A percentile compares a stretch with the other conserved stretches of the same genome.
Conservation (phyloP, 192 early-diverging fungal species). For the Chytriomyces sp. region DNA sequence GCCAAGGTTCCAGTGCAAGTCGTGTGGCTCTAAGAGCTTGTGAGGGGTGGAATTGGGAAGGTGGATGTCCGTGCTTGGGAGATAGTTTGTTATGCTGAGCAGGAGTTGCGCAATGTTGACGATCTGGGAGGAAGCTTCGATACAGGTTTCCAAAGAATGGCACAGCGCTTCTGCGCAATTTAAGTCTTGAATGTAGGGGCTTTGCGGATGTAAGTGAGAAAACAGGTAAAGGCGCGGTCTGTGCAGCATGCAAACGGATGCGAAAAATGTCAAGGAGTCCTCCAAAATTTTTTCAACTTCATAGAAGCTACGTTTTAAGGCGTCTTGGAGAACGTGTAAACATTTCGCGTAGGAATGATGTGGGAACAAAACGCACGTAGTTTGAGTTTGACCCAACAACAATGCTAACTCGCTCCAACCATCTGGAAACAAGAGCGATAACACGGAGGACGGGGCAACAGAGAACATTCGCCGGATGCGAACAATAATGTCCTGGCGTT, state of each 20-base stretch:
- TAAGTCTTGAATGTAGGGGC: not conserved
- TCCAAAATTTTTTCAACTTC: not conserved
- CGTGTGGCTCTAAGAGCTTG: not conserved
- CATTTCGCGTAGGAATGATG: not conserved
- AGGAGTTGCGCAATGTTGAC: not conserved
- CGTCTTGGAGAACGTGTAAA: not conserved
- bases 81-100: not conserved
- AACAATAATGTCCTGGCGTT: not conserved
- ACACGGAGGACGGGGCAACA: not conserved
- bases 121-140: not conserved
- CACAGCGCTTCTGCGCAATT: not conserved
- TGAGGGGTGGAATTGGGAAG: not conserved
- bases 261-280: not conserved
- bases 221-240: not conserved
- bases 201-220: not conserved
- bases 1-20: not conserved
- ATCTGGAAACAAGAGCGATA: not conserved
- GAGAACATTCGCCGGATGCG: not conserved
- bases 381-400: not conserved
- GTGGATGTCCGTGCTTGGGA: not conserved
- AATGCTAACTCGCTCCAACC: not conserved
- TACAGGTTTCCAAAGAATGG: not conserved
- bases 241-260: not conserved
- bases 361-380: not conserved
- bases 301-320: not conserved